Percentiles rank a stretch among this genome's conserved stretches.
Evolutionary conservation across 2,329 filamentous ascomycete species (phyloP).

Genomic region (Exophiala dermatitidis): DNA sequence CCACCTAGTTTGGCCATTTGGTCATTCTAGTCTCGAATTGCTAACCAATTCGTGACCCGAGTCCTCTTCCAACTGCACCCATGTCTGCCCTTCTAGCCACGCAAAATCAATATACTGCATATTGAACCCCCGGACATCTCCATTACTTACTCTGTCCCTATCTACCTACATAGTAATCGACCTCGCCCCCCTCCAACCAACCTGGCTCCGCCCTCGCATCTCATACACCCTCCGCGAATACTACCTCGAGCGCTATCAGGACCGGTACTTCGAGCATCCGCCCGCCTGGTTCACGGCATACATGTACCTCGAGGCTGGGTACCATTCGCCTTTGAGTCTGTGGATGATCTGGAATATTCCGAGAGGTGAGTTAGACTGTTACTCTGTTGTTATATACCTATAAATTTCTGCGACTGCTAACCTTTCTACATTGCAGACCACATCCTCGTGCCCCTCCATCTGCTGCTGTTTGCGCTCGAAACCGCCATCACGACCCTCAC

Average conservation of each 20-base stretch:
- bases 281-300: slow-evolving; percentile 55
- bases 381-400: too few species aligned
- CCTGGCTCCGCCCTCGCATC: slow-evolving; percentile 43
- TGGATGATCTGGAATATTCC: slow-evolving; percentile 54
- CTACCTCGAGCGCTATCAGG: slow-evolving; percentile 55
- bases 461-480: slow-evolving; percentile 54
- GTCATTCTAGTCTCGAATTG: too few species aligned
- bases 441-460: slow-evolving; percentile 51
- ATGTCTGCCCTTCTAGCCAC: too few species aligned
- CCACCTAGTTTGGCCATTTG: too few species aligned
- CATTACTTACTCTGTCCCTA: neutral
- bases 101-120: too few species aligned
- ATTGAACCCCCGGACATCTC: too few species aligned
- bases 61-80: too few species aligned
- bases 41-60: too few species aligned
- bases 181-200: slow-evolving; percentile 52
- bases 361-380: slow-evolving; percentile 33
- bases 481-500: slow-evolving; percentile 56
- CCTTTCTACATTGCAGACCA: slow-evolving; percentile 39
- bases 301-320: slow-evolving; percentile 52
- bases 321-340: slow-evolving; percentile 54
- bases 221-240: slow-evolving; percentile 47
- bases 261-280: slow-evolving; percentile 54
- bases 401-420: too few species aligned
- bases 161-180: slow-evolving; percentile 47